These are phyloP conservation scores for Fomitopsis palustris DNA, from an alignment of 1,284 basidiomycete species.

Conservation along the genomic window DNA sequence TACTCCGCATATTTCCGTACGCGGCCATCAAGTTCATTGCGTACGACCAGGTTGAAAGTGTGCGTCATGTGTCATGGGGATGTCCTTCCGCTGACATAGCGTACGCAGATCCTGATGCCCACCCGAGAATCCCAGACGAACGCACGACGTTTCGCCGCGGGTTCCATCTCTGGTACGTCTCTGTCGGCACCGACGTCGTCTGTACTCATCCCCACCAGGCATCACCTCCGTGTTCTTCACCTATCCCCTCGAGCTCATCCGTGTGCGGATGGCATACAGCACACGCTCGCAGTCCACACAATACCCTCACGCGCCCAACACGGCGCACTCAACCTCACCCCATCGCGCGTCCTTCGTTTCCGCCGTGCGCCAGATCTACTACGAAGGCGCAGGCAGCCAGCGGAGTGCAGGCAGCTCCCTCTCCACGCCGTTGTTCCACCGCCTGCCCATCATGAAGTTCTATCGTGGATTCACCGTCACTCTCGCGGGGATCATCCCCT, in stretches of 20 bases:
- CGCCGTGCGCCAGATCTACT: constrained; percentile 67
- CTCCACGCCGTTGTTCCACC: constrained; percentile 37
- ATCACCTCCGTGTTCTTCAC: constrained; percentile 88
- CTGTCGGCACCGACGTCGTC: not conserved
- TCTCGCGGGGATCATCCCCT: constrained; percentile 92
- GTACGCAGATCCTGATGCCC: constrained; percentile 73
- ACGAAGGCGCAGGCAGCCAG: constrained; percentile 46
- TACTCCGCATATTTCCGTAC: constrained; percentile 88
- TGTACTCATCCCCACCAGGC: constrained; percentile 43
- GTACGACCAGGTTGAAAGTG: constrained; percentile 85
- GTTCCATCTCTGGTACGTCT: constrained; percentile 77
- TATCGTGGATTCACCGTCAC: constrained; percentile 96
- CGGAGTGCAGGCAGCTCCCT: constrained; percentile 11
- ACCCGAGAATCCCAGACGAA: constrained; percentile 79
- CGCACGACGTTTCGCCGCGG: constrained; percentile 81
- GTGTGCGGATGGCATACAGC: constrained; percentile 93
- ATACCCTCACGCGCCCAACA: constrained; percentile 14
- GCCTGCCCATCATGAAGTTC: constrained; percentile 80
- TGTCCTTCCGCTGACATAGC: not conserved
- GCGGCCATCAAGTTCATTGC: constrained; percentile 98
- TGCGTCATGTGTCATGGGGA: constrained; percentile 31
- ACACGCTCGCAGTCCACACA: constrained; percentile 45
- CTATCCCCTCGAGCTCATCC: constrained; percentile 93
- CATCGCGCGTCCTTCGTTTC: constrained; percentile 56
- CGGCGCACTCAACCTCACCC: not conserved